Conservation (phyloP, 148 eudicot species). For the Silene conica region DNA sequence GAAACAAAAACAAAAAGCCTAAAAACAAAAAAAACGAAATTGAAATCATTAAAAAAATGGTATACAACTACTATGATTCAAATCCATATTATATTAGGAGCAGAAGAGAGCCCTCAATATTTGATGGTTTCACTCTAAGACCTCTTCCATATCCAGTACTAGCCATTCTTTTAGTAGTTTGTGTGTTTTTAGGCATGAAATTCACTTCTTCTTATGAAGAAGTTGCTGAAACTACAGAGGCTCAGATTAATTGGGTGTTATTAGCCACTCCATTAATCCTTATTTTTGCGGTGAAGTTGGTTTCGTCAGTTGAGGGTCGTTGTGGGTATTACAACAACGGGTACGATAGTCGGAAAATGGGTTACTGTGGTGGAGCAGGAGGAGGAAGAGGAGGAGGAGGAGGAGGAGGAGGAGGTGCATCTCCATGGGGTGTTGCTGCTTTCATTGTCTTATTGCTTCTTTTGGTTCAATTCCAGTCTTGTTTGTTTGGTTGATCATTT, state of each 20-base stretch:
- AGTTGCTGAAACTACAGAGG: conserved; percentile 47
- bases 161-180: conserved; percentile 45
- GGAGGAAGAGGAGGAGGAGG: conserved; percentile 18
- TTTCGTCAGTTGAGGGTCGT: conserved; percentile 30
- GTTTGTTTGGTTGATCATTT: conserved; percentile 34
- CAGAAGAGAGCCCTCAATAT: conserved; percentile 39
- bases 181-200: conserved; percentile 50
- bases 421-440: conserved; percentile 77
- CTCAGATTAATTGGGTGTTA: conserved; percentile 55
- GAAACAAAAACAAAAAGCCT: background rate
- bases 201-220: conserved; percentile 49
- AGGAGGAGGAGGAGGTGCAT: conserved; percentile 36
- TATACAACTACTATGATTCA: conserved; percentile 14
- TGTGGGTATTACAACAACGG: conserved; percentile 30
- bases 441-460: conserved; percentile 54
- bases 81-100: conserved; percentile 11
- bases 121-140: conserved; percentile 53
- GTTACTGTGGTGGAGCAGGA: conserved; percentile 11
- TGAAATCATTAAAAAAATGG: background rate
- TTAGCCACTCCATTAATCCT: conserved; percentile 50
- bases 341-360: conserved; percentile 28
- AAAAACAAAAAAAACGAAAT: too few species aligned
- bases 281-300: conserved; percentile 43
- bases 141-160: conserved; percentile 78
- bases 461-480: conserved; percentile 53